These are phyloP conservation scores for Epichloe brachyelytri DNA, from an alignment of 2,329 filamentous ascomycete species.

Conservation along the genomic window DNA sequence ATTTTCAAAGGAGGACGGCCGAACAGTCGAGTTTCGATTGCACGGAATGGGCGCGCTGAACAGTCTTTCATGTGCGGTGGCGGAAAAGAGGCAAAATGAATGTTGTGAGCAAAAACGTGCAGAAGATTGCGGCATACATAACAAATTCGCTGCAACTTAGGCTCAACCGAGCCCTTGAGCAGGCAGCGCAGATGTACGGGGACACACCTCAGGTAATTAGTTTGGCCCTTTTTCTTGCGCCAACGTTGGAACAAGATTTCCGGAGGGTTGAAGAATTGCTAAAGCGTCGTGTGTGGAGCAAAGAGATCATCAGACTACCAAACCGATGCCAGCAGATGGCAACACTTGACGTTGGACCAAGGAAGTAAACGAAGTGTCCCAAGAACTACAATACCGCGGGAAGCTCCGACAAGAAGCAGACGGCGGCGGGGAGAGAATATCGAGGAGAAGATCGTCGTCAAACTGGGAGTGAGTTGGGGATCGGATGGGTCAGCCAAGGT, in stretches of 20 bases:
- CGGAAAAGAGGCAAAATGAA: background rate
- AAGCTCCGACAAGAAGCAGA: background rate
- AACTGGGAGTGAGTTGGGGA: background rate
- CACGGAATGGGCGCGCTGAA: background rate
- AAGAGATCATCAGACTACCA: background rate
- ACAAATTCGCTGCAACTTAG: background rate
- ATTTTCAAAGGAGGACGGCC: background rate
- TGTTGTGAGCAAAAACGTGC: background rate
- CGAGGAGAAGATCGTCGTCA: background rate
- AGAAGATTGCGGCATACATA: background rate
- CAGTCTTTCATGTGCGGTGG: background rate
- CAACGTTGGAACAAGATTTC: background rate
- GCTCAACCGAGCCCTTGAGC: background rate
- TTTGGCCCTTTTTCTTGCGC: background rate
- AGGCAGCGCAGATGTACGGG: background rate
- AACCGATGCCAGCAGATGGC: background rate
- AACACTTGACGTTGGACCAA: background rate
- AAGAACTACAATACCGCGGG: background rate
- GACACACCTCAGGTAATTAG: background rate
- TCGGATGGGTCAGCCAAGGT: background rate
- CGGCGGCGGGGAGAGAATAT: background rate
- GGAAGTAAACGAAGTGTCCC: background rate
- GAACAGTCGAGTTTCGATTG: background rate
- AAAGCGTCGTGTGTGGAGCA: background rate
- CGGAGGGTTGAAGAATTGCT: background rate